Conservation (phyloP, 208 protist genomes). For the Acanthamoeba royreba region DNA sequence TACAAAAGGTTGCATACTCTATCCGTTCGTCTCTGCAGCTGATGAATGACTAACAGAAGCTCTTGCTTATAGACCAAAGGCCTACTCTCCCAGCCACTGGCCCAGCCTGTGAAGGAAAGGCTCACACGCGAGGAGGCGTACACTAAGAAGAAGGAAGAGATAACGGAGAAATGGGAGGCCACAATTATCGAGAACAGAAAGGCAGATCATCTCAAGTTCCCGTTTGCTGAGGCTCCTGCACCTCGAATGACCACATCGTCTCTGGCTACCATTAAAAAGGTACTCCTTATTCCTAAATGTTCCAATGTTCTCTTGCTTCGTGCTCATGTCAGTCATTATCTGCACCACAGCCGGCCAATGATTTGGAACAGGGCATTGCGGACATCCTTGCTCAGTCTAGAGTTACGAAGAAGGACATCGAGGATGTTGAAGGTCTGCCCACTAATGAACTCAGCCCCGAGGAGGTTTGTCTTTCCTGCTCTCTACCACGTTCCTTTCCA, state of each 20-base stretch:
- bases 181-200: slow-evolving; percentile 29
- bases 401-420: neutral
- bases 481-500: too few relatives aligned
- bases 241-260: neutral
- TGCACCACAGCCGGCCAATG: neutral
- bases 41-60: too few relatives aligned
- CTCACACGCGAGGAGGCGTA: slow-evolving; percentile 24
- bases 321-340: too few relatives aligned
- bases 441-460: slow-evolving; percentile 4
- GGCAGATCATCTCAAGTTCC: slow-evolving; percentile 8
- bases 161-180: slow-evolving; percentile 30
- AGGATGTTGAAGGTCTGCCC: neutral
- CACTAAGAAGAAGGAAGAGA: neutral
- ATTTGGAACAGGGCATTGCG: slow-evolving; percentile 21
- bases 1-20: slow-evolving; percentile 39
- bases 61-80: neutral
- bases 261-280: neutral
- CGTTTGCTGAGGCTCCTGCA: neutral
- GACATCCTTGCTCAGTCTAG: neutral
- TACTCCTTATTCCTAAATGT: neutral
- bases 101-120: neutral
- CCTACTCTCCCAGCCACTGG: neutral
- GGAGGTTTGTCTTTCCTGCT: too few relatives aligned
- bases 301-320: neutral
- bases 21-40: too few relatives aligned